Evolutionary conservation across 2,329 filamentous ascomycete genomes (phyloP).

Genomic region (Monilinia polystroma): DNA sequence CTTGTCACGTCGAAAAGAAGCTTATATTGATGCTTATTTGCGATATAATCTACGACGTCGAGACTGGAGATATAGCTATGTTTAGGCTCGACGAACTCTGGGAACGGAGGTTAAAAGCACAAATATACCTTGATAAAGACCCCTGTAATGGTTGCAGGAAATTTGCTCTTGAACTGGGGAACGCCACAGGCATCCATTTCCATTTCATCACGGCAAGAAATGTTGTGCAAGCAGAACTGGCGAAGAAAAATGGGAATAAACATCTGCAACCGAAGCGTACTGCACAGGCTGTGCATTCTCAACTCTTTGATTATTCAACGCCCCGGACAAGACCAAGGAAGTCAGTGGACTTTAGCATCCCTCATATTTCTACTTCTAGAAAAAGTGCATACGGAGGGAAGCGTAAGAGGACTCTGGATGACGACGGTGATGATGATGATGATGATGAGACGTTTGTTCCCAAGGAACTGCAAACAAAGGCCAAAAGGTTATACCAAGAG

Average conservation of each 20-base stretch:
- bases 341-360: neutral
- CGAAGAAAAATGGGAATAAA: conserved; percentile 9
- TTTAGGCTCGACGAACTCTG: conserved; percentile 6
- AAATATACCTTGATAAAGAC: conserved; percentile 10
- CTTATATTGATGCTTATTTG: conserved; percentile 8
- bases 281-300: neutral
- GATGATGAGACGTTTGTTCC: neutral
- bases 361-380: neutral
- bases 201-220: neutral
- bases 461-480: neutral
- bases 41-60: conserved; percentile 2
- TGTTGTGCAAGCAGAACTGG: conserved; percentile 10
- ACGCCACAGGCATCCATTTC: conserved; percentile 10
- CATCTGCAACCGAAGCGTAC: neutral
- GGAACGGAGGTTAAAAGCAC: neutral
- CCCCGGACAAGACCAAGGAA: neutral
- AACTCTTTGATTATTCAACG: neutral
- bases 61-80: conserved; percentile 10
- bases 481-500: neutral
- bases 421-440: neutral
- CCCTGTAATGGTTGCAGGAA: conserved; percentile 5
- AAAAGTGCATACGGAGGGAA: neutral
- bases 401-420: conserved; percentile 2
- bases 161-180: conserved; percentile 3
- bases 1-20: conserved; percentile 21